phyloP scores from a whole-genome alignment of 148 eudicot genomes.

The Cornus kousa region DNA sequence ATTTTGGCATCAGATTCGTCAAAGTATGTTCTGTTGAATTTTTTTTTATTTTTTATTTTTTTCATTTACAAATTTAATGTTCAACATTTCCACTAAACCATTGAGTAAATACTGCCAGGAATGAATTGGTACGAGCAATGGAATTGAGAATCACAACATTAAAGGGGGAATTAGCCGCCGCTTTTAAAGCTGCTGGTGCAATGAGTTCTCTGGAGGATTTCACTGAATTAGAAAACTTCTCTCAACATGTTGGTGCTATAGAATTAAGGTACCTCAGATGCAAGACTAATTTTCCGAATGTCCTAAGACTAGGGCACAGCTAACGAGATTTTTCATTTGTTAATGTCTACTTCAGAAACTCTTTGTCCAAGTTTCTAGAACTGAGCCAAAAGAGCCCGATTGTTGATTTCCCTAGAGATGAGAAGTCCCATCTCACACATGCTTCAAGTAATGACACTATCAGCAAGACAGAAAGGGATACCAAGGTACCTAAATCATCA shows the following conservation, averaged over 20 bases:
- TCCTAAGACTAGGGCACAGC: background rate
- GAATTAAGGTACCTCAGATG: conserved; percentile 53
- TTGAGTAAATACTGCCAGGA: conserved; percentile 44
- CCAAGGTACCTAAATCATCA: conserved; percentile 20
- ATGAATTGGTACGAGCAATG: conserved; percentile 88
- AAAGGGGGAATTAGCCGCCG: conserved; percentile 58
- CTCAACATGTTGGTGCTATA: conserved; percentile 61
- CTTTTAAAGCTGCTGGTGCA: conserved; percentile 67
- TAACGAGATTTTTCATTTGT: background rate
- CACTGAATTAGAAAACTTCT: conserved; percentile 51
- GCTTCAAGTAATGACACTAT: conserved; percentile 30
- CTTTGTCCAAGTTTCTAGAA: conserved; percentile 52
- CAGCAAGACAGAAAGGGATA: conserved; percentile 29
- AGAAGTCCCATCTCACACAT: conserved; percentile 20
- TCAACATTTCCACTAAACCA: conserved; percentile 22
- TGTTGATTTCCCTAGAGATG: conserved; percentile 21
- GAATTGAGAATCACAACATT: conserved; percentile 75
- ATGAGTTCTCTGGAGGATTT: conserved; percentile 46
- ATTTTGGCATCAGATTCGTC: conserved; percentile 65
- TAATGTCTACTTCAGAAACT: conserved; percentile 44
- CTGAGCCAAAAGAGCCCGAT: conserved; percentile 27
- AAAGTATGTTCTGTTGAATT: conserved; percentile 47
- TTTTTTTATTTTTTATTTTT: conserved; percentile 12
- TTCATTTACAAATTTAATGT: background rate
- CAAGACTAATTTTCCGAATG: background rate